Percentiles rank a stretch among this genome's conserved stretches.
phyloP scores from a whole-genome alignment of 495 filamentous ascomycete genomes.

The Talaromyces proteolyticus region DNA sequence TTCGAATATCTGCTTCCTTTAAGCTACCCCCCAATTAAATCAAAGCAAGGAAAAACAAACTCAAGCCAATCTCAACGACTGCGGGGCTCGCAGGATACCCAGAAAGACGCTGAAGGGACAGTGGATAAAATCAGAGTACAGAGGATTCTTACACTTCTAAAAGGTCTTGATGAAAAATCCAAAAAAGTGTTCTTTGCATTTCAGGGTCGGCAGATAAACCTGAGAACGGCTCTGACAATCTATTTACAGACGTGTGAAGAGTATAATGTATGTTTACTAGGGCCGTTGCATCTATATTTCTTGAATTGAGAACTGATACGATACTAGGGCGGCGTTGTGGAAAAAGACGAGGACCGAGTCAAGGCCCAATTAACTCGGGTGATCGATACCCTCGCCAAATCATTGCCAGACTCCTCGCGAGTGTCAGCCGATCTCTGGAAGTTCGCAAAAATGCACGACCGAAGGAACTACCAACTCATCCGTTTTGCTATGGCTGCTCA shows the following conservation, averaged over 20 bases:
- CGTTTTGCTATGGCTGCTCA: constrained; percentile 78
- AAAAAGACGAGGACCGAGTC: constrained; percentile 61
- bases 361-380: constrained; percentile 61
- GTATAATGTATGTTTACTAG: constrained; percentile 55
- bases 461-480: constrained; percentile 84
- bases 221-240: constrained; percentile 61
- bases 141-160: constrained; percentile 74
- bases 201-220: constrained; percentile 64
- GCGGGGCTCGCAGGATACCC: constrained; percentile 42
- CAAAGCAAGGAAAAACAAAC: constrained; percentile 55
- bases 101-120: constrained; percentile 50
- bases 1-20: constrained; percentile 83
- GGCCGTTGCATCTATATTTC: constrained; percentile 5
- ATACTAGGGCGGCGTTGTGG: constrained; percentile 67
- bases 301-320: constrained; percentile 6
- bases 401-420: constrained; percentile 65
- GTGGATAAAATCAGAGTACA: constrained; percentile 81
- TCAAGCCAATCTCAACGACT: constrained; percentile 56
- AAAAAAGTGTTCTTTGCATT: constrained; percentile 87
- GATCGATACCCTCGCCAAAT: constrained; percentile 62
- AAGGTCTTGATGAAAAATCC: constrained; percentile 69
- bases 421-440: constrained; percentile 71
- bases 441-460: constrained; percentile 88
- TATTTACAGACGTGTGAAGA: constrained; percentile 77
- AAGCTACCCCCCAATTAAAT: constrained; percentile 73